phyloP scores from a whole-genome alignment of 2,329 filamentous ascomycete species.

The Thielaviopsis populi region DNA sequence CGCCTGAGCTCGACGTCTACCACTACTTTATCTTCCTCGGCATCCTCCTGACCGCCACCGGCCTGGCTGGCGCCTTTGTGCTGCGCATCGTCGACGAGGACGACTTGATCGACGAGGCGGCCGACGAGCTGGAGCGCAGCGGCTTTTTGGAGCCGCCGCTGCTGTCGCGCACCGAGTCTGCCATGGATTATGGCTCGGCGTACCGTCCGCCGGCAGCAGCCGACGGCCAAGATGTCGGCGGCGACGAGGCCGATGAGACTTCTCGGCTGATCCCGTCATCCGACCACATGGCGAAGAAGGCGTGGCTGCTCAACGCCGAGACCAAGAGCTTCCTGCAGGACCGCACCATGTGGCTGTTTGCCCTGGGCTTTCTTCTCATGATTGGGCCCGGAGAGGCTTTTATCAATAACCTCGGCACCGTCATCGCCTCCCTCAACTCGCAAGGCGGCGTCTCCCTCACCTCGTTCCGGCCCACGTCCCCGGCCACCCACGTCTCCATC shows the following conservation, averaged over 20 bases:
- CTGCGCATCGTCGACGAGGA: constrained; percentile 71
- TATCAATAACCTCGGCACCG: constrained; percentile 90
- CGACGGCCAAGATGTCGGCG: constrained; percentile 18
- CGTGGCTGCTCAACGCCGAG: constrained; percentile 81
- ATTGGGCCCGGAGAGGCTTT: constrained; percentile 94
- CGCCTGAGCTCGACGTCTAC: constrained; percentile 56
- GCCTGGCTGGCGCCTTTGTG: constrained; percentile 57
- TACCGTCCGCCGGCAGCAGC: constrained; percentile 22
- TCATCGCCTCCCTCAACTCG: constrained; percentile 61
- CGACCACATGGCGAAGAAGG: constrained; percentile 37
- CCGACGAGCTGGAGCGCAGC: constrained; percentile 80
- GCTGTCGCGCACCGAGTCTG: constrained; percentile 35
- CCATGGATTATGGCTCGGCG: constrained; percentile 49
- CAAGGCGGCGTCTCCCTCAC: constrained; percentile 19
- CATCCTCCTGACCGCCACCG: constrained; percentile 52
- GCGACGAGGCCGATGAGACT: constrained; percentile 26
- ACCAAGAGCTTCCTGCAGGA: constrained; percentile 74
- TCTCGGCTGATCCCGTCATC: not conserved
- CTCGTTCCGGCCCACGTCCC: constrained; percentile 35
- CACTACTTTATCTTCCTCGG: constrained; percentile 79
- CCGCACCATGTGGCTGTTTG: constrained; percentile 90
- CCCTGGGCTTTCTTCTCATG: constrained; percentile 79
- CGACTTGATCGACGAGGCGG: constrained; percentile 75
- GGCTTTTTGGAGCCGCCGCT: constrained; percentile 66
- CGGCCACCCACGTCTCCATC: constrained; percentile 82